A percentile compares a stretch with the other conserved stretches of the same genome.
Evolutionary conservation across 805 yeast genomes (phyloP).

Genomic region (Ogataea naganishii): DNA sequence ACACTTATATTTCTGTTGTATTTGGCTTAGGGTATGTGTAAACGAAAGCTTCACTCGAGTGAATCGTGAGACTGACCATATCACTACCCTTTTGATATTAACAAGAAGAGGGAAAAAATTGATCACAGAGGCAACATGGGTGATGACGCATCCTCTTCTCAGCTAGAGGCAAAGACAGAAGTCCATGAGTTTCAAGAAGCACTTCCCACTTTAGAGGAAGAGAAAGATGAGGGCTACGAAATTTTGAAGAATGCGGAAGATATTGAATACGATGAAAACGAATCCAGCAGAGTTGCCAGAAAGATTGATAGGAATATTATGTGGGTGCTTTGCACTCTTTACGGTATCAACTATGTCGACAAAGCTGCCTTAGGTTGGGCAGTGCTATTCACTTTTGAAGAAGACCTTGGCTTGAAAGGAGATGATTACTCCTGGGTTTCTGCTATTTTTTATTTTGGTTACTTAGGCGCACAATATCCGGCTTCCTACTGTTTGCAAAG

Average conservation of each 20-base stretch:
- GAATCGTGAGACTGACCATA: no score
- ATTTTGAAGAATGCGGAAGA: constrained; percentile 17
- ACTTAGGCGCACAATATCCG: constrained; percentile 37
- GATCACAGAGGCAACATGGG: constrained; percentile 1
- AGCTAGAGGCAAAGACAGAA: neutral
- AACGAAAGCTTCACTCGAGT: no score
- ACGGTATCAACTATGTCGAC: constrained; percentile 23
- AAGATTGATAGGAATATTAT: constrained; percentile 27
- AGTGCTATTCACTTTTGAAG: constrained; percentile 17
- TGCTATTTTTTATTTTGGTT: constrained; percentile 35
- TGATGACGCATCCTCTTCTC: neutral
- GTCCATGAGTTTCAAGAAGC: neutral
- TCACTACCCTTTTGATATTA: no score
- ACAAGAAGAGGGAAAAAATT: neutral
- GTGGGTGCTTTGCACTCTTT: constrained; percentile 20
- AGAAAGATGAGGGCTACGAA: constrained; percentile 8
- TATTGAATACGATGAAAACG: constrained; percentile 22
- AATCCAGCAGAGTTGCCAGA: constrained; percentile 20
- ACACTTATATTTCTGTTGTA: no score
- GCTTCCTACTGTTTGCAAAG: constrained; percentile 36
- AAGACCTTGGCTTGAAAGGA: constrained; percentile 28
- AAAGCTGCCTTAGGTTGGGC: constrained; percentile 23
- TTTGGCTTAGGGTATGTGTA: no score
- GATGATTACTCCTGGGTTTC: constrained; percentile 34
- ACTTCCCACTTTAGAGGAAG: neutral